Base-by-base conservation (phyloP, 2,329 filamentous ascomycete genomes). In the Aaosphaeria arxii region DNA sequence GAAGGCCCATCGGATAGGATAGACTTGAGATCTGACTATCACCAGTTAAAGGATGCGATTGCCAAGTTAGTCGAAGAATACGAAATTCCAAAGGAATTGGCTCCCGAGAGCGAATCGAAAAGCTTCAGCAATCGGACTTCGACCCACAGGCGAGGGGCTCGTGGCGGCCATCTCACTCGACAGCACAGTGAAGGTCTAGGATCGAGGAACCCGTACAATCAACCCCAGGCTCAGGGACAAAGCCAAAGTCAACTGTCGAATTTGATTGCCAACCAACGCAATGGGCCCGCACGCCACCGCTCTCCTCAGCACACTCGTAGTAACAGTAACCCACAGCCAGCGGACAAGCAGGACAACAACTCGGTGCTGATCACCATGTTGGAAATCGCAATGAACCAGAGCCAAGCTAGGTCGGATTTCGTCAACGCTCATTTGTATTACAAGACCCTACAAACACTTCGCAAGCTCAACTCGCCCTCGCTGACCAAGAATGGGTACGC, bases 401-500 rank as follows among this genome's bases (percentile, higher is more conserved):
- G 88, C 47, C 84, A 88, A 57, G 84, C 87, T 28, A 83, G 88
- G 51, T 88, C 87, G 0, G 89, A 95, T 64, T 96, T 91, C 60
- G 84, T 94, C 43, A 86, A 86, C 30, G 87, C 89, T 1, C 89
- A 95, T 58, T 79, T 89, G 44, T 96, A 92, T 74, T 92, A 88
- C 84, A 88, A 86, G 64, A 91, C 89, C 0, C 74, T 92, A 30
- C 84, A 88, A 51, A 86, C 90, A 52, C 78, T 95, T 13, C 82
- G 83, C 57, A 79, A 78, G 46, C 70, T 88, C 47, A 77, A 75
- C 39, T 85, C 81, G 11, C 74, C 80, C 5, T 85, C 69, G 45
- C 70, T 90, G 30, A 82, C 82, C 28, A 78, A 80, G 46, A 79
- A 90, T 62, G 83, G 88, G 30, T 88, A 89, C 70, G 77, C 88